Evolutionary conservation across 202 grass and related monocot species (phyloP).

Genomic region (Dendrocalamus latiflorus): DNA sequence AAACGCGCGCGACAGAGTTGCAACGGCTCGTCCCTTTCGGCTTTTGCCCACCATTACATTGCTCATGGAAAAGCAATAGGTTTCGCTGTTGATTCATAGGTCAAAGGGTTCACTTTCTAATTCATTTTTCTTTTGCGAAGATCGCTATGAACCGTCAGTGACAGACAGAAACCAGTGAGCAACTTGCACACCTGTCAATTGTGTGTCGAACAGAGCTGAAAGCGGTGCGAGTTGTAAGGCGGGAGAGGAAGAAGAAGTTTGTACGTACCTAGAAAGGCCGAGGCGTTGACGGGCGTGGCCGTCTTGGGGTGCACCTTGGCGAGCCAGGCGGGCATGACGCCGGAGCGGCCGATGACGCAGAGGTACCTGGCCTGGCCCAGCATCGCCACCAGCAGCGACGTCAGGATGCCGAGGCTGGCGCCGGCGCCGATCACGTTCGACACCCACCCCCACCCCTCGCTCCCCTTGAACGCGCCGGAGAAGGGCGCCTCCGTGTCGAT

Average conservation of each 20-base stretch:
- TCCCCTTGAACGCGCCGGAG: too few species aligned
- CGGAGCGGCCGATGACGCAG: too few species aligned
- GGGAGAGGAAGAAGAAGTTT: neutral
- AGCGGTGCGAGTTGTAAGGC: neutral
- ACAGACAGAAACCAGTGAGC: too few species aligned
- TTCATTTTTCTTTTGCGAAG: neutral
- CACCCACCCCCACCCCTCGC: too few species aligned
- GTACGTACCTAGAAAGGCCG: slow-evolving; percentile 62
- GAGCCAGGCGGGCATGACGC: too few species aligned
- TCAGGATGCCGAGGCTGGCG: too few species aligned
- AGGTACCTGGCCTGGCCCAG: too few species aligned
- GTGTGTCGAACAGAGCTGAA: neutral
- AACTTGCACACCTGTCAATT: too few species aligned
- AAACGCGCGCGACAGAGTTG: neutral
- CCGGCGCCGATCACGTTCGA: too few species aligned
- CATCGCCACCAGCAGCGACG: too few species aligned
- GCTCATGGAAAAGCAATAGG: neutral
- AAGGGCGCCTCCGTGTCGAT: too few species aligned
- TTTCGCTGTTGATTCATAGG: neutral
- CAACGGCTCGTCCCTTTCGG: neutral
- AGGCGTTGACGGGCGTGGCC: slow-evolving; percentile 87
- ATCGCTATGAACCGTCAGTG: neutral
- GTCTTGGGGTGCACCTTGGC: too few species aligned
- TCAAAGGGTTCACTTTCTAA: neutral
- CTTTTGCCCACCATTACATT: neutral